Base-by-base conservation (phyloP, 257 asterid species). In the Solanum sitiens region DNA sequence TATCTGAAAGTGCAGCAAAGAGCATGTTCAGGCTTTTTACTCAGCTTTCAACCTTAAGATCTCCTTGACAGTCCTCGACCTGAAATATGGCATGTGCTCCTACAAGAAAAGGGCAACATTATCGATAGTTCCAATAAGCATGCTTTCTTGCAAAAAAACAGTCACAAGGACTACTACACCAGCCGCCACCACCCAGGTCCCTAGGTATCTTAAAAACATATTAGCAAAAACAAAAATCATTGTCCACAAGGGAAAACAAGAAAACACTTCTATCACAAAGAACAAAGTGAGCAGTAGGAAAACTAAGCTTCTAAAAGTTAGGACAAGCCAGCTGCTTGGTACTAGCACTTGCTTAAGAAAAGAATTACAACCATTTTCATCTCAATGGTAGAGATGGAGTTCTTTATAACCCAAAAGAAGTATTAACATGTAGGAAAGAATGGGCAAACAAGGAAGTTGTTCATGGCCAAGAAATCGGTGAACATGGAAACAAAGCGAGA, bases 11-110 rank as follows among this genome's bases (percentile, higher is more conserved):
- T 50, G 45, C 32, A 82, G 86, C 32, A 50, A 75, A 86, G 83
- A 73, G 70, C 32, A 73, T 84, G 86, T 67, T 83, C 83, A 70
- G 33, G 7, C 32, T 50, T 82, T 35, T 95, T 93, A 96, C 42
- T 96, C 98, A 3, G 98, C 99, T 89, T 89, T 92, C 93, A 93
- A 86, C 85, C 88, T 91, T 91, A 96, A 90, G 70, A 96, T 93
- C 92, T 96, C 99, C 93, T 94, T 95, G 3, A 93, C 98, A 47
- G 96, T 95, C 92, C 98, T 93, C 83, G 1, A 87, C 91, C 99
- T 92, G 88, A 96, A 96, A 89, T 96, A 96, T 9, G 95, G 95
- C 99, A 96, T 95, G 89, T 96, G 71, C 9, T 90, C 94, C 99
- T 96, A 84, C 86, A 47, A 72, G 88, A n/a, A 35, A 86, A 86